Evolutionary conservation across 345 rosid genomes (phyloP), one percentile per base, ranked within the genome.

Genomic region (Populus simonii): DNA sequence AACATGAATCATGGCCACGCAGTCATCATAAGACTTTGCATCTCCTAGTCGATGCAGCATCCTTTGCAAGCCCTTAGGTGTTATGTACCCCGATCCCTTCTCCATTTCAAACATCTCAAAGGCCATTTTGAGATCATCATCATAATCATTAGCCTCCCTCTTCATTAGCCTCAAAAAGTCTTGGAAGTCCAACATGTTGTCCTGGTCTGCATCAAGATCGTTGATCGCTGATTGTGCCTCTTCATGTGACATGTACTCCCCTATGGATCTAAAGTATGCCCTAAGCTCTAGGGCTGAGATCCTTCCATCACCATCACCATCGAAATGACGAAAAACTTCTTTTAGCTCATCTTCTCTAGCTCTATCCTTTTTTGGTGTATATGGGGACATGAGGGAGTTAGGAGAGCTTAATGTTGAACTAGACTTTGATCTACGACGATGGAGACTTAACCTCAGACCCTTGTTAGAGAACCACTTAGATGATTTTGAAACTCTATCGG

Each of bases 51-150:
- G 85, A n/a, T 45, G 81, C 75, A 95, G 78, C 96, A 90, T 93
- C 76, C 55, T 86, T 78, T 95, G 98, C 84, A 95, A 76, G 12
- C 99, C 91, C 35, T 77, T 86, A 0, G 97, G 97, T 0, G 97
- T 92, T 66, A 95, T 95, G 74, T 87, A 84, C 0, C 99, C 99
- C 15, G 86, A 78, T 3, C 97, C 95, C 77, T 90, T 93, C 84
- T 92, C 93, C 77, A 83, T 75, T 76, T 95, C 96, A 71, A 90
- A 95, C 96, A 95, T 91, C 86, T 90, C 96, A 78, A 95, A 95
- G 11, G 97, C 99, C 77, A 70, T 81, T 68, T 81, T 89, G 70
- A 93, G 80, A 47, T 93, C 98, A n/a, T 88, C 86, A 15, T 87
- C 87, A 0, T 70, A 71, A 8, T 83, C 84, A 2, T 74, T 76